Percentiles rank a stretch among this genome's conserved stretches.
These are phyloP conservation scores for Zea luxurians DNA, from an alignment of 176 grass and related monocot genomes.

Conservation along the genomic window DNA sequence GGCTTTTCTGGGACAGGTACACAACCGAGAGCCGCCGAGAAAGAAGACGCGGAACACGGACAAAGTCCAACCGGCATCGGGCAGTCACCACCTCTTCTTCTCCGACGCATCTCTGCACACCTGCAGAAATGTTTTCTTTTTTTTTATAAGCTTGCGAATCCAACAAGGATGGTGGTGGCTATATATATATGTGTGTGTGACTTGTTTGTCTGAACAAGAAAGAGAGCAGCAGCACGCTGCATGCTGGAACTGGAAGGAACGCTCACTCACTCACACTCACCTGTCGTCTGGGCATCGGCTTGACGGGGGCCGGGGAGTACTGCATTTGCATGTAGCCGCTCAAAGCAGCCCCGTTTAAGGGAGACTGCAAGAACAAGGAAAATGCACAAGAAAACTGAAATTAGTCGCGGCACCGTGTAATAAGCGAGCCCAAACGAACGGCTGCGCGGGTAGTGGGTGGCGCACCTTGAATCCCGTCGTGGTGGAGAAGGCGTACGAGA, in stretches of 20 bases:
- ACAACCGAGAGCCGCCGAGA: constrained; percentile 21
- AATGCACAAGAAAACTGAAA: constrained; percentile 11
- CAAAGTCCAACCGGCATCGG: neutral
- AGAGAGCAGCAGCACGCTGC: neutral
- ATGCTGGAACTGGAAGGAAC: constrained; percentile 9
- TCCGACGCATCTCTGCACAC: constrained; percentile 53
- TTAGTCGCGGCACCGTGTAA: constrained; percentile 20
- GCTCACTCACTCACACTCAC: constrained; percentile 74
- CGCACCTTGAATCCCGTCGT: constrained; percentile 48
- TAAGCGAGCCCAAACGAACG: neutral
- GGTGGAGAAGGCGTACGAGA: constrained; percentile 50
- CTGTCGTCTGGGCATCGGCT: constrained; percentile 52
- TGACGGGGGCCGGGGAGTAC: constrained; percentile 49
- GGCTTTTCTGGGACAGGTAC: constrained; percentile 23
- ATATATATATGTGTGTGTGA: neutral
- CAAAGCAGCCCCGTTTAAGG: constrained; percentile 27
- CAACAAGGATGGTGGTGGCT: too few relatives aligned
- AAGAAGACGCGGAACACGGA: neutral
- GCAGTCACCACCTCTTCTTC: constrained; percentile 51
- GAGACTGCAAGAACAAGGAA: neutral
- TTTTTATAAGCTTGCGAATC: neutral
- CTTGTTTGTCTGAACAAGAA: constrained; percentile 2
- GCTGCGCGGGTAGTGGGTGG: too few relatives aligned
- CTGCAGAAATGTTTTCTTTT: constrained; percentile 33
- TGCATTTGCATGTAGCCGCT: constrained; percentile 57